Evolutionary conservation across 805 yeast genomes (phyloP), one percentile per base, ranked within the genome.

Genomic region (Tetrapisispora iriomotensis): DNA sequence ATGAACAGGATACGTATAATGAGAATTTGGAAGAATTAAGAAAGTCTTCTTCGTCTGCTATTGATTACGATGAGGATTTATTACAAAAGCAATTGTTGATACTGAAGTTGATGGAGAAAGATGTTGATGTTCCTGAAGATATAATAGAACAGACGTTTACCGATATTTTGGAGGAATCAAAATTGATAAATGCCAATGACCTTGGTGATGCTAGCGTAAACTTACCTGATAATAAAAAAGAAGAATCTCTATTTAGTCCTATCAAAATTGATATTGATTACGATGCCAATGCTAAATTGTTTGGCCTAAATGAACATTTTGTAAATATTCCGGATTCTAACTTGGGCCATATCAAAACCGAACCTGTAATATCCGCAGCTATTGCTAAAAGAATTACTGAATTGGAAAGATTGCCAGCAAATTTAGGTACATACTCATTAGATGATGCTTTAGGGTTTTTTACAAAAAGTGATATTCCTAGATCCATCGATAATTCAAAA

Each of bases 381-480:
- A 71, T 82, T 15, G 66, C 74, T 6, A 67, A 68, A 36, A 69
- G 90, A 56, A 63, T 82, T 13, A 56, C 62, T 20, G 81, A 79
- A 46, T 60, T 83, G 43, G 87, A 81, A 54, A 67, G 60, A 37
- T 51, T 82, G 13, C 92, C 94, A 2, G 74, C 82, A 3, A 81
- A 79, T 49, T 50, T 83, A 37, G 90, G 88, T 20, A 68, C 84
- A 2, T 76, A 66, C 39, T 60, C 67, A 13, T 45, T 58, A 27
- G 62, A 69, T 35, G 72, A 73, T 44, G 51, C 62, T 1, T 35
- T 66, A n/a, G 68, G 66, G 25, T 54, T 71, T 36, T 47, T 49
- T 4, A 60, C 74, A 1, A 63, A 71, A 30, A 74, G 70, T 46
- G 70, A 70, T 38, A 47, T 70, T 15, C 60, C 71, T 6, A 60